Evolutionary conservation across 2,329 filamentous ascomycete genomes (phyloP), one percentile per base, ranked within the genome.

Genomic region (Fusarium duplospermum): DNA sequence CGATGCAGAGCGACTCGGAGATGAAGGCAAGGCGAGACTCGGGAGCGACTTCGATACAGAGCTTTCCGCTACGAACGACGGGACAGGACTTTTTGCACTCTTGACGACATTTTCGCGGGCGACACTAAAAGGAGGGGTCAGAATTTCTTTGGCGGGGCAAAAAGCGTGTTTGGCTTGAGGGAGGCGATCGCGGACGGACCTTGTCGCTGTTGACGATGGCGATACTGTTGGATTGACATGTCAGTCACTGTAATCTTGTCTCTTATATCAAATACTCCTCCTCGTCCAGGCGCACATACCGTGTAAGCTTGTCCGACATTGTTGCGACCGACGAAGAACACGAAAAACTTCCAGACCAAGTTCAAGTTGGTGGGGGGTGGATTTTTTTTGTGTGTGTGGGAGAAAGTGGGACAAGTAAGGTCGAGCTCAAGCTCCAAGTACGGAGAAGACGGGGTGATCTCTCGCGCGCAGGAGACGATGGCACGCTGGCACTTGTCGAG

Each of bases 31-130:
- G 96, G 81, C 96, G 96, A 76, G 96, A 97, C 67, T 94, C 90
- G 73, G 94, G 87, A 62, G 90, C 88, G 80, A 99, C 97, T 88
- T 99, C 96, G 83, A 98, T 98, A 86, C 95, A 98, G 77, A 97
- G 92, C 89, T 98, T 98, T 85, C 96, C 96, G 70, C 95, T 97
- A 80, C 96, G 94, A 78, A 99, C 96, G 73, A 99, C 96, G 33
- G 97, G 95, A 84, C 96, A 99, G 33, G 95, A 96, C 85, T 98
- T 98, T 85, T 98, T 98, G 90, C 96, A 99, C 86, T 99, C 96
- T 87, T 98, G 96, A 78, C 96, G 92, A 85, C 96, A 98, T 94
- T 98, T 98, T 80, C 76, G 77, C 72, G 81, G 82, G 62, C 79
- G 81, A 80, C 83, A 84, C 83, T 84, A 75, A 67, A 70, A 65